A percentile compares a stretch with the other conserved stretches of the same genome.
phyloP scores from a whole-genome alignment of 768 basidiomycete species.

The Trametes elegans region DNA sequence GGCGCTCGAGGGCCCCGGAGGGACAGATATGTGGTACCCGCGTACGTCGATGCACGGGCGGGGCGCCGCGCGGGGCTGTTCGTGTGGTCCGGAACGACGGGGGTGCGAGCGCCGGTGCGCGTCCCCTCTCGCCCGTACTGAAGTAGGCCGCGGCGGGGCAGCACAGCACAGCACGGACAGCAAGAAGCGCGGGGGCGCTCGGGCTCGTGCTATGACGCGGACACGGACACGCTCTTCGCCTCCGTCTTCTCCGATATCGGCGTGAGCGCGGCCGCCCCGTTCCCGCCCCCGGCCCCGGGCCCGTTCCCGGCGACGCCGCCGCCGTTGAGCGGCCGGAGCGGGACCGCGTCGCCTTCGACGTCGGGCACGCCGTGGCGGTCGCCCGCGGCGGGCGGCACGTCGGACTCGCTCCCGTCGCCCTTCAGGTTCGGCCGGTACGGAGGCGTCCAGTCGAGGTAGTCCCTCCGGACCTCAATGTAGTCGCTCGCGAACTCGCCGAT shows the following conservation, averaged over 20 bases:
- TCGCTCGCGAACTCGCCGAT: conserved; percentile 53
- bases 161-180: too few species aligned
- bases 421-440: conserved; percentile 24
- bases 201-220: neutral
- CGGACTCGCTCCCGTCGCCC: conserved; percentile 11
- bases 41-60: too few species aligned
- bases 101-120: too few species aligned
- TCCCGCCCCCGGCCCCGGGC: neutral
- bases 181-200: neutral
- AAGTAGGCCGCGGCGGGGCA: too few species aligned
- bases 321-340: neutral
- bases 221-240: neutral
- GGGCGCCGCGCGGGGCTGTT: too few species aligned
- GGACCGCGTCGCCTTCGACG: neutral
- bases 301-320: neutral
- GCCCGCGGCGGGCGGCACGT: conserved; percentile 25
- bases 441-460: conserved; percentile 55
- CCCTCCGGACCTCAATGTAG: conserved; percentile 61
- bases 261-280: neutral
- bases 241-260: conserved; percentile 18
- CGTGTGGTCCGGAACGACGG: too few species aligned
- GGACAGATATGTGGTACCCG: too few species aligned
- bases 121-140: too few species aligned
- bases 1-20: too few species aligned
- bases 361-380: conserved; percentile 32